Percentiles rank a stretch among this genome's conserved stretches.
These are phyloP conservation scores for Dactylella cylindrospora DNA, from an alignment of 2,329 filamentous ascomycete genomes.

Conservation along the genomic window DNA sequence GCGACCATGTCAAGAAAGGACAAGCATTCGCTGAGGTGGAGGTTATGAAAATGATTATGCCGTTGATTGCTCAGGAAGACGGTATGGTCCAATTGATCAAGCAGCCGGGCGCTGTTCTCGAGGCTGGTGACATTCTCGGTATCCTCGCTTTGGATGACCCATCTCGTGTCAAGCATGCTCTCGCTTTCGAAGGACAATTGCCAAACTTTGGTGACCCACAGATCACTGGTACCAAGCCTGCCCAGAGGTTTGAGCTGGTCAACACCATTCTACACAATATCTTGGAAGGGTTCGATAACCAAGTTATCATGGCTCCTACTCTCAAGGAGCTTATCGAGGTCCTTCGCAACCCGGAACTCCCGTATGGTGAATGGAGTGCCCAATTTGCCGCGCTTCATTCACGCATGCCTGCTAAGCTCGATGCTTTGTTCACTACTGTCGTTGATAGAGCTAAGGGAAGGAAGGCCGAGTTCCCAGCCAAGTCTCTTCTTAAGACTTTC, in stretches of 20 bases:
- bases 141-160: constrained; percentile 95
- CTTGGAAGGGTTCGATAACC: constrained; percentile 91
- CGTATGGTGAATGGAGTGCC: constrained; percentile 93
- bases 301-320: constrained; percentile 86
- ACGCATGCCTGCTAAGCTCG: constrained; percentile 93
- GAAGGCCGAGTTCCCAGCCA: constrained; percentile 85
- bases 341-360: constrained; percentile 82
- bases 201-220: constrained; percentile 83
- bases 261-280: constrained; percentile 82
- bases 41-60: constrained; percentile 99
- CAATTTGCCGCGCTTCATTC: constrained; percentile 96
- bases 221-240: constrained; percentile 84
- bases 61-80: constrained; percentile 88
- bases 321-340: constrained; percentile 88
- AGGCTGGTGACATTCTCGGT: constrained; percentile 97
- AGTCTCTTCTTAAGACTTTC: constrained; percentile 79
- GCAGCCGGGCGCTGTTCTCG: constrained; percentile 95
- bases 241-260: constrained; percentile 79
- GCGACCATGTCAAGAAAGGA: constrained; percentile 85
- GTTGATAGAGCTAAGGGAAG: constrained; percentile 79
- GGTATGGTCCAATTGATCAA: constrained; percentile 98
- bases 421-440: constrained; percentile 76
- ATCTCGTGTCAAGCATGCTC: constrained; percentile 91
- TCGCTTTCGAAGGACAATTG: constrained; percentile 87
- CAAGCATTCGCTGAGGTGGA: constrained; percentile 96